phyloP scores from a whole-genome alignment of 2,329 filamentous ascomycete genomes.

The Paecilomyces dactylethromorphus region DNA sequence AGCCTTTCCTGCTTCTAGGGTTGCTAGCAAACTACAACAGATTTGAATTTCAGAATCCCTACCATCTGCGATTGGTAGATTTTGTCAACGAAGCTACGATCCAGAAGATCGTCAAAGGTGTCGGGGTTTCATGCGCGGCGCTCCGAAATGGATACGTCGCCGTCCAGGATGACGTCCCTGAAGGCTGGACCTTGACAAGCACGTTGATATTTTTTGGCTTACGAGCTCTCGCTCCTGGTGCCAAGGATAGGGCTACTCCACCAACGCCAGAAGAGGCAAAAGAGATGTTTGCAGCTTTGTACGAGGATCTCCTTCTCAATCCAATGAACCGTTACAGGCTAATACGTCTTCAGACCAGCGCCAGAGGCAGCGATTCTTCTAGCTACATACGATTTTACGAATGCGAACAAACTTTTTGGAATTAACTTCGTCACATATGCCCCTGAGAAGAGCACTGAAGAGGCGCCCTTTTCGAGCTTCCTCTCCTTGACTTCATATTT shows the following conservation, averaged over 20 bases:
- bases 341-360: slow-evolving; percentile 55
- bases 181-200: slow-evolving; percentile 76
- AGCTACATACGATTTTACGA: slow-evolving; percentile 84
- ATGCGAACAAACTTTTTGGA: slow-evolving; percentile 93
- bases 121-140: slow-evolving; percentile 64
- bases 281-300: slow-evolving; percentile 73
- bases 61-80: slow-evolving; percentile 83
- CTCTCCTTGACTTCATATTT: slow-evolving; percentile 88
- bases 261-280: slow-evolving; percentile 76
- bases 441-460: slow-evolving; percentile 55
- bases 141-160: slow-evolving; percentile 72
- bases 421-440: slow-evolving; percentile 67
- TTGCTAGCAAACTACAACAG: slow-evolving; percentile 97
- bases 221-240: slow-evolving; percentile 64
- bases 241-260: slow-evolving; percentile 52
- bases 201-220: slow-evolving; percentile 82
- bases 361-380: slow-evolving; percentile 73
- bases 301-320: slow-evolving; percentile 27
- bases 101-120: slow-evolving; percentile 68
- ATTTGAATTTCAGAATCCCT: slow-evolving; percentile 96
- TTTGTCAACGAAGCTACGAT: slow-evolving; percentile 92
- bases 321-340: slow-evolving; percentile 14
- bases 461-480: slow-evolving; percentile 73
- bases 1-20: slow-evolving; percentile 76
- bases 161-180: slow-evolving; percentile 82